Evolutionary conservation across 2,329 filamentous ascomycete species (phyloP), one percentile per base, ranked within the genome.

Genomic region (Aspergillus viridinutans): DNA sequence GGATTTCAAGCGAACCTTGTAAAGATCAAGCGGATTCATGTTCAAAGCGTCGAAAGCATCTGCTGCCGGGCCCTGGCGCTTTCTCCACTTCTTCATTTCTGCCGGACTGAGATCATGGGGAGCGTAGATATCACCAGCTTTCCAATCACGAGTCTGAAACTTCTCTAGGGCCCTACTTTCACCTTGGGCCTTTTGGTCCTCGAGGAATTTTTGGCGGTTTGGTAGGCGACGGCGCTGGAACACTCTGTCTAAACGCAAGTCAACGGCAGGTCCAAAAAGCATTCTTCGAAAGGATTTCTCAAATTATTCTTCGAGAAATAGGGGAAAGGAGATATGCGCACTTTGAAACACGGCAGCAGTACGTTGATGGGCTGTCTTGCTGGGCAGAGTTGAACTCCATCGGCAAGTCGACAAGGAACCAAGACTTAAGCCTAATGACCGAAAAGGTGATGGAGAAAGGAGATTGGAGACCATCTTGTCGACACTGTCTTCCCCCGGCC

Each of bases 71-170:
- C 73, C 76, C 55, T 78, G 74, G 62, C 76, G 76, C 71, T 77
- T 80, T 73, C 83, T 86, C 88, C 89, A 96, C 80, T 96, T 96
- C 69, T 77, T 77, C 85, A 90, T 88, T 82, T 97, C 92, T 38
- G 80, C 77, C 25, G 86, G 81, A 55, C 85, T 88, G 70, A 99
- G 74, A 75, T 99, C 94, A 71, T 92, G 90, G 35, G 94, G 94
- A 58, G 92, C 84, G 76, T 97, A 97, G 53, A 97, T 82, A 71
- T 97, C 92, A 65, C 94, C 94, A 0, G 78, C 67, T 66, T 81
- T 80, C 88, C 89, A 97, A 43, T 82, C 81, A 50, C 92, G 86
- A 38, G 84, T 81, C 74, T 75, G 70, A 38, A 73, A 74, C 61
- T 61, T 72, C 57, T 78, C 72, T 47, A 80, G 62, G 4, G 66